Base-by-base conservation (phyloP, 78 protist genomes). In the Tieghemostelium lacteum region DNA sequence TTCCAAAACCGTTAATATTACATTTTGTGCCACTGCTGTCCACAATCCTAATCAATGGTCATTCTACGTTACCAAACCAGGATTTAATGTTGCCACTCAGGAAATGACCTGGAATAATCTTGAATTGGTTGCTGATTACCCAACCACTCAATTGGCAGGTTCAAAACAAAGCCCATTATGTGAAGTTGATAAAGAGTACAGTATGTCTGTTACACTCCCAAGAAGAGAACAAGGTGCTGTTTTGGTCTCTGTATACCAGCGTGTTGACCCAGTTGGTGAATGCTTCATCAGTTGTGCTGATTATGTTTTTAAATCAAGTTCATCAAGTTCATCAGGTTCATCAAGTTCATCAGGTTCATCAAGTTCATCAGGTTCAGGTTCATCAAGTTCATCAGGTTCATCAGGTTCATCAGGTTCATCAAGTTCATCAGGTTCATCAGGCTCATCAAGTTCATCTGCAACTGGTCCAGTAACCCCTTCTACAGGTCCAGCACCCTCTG, bases 11-110 rank as follows among this genome's bases (percentile, higher is more conserved):
- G n/a, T n/a, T n/a, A n/a, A n/a, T n/a, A n/a, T n/a, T n/a, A n/a
- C n/a, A n/a, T 83, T 50, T n/a, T 83, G 91, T 83, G 76, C 91
- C 8, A 83, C 91, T 4, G 91, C 91, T 0, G 39, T 54, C 29
- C 91, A 83, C 63, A 17, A 10, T 20, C 91, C 91, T 69, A 40
- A 37, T 29, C 60, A 40, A 8, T 83, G 77, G 77, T 76, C 66
- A 50, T 69, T 83, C 12, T 83, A 83, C 42, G 62, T 83, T 4
- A 60, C 72, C 14, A 83, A 83, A 39, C 36, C 66, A 42, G 91
- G 91, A 20, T 66, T 45, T 26, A 57, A 83, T n/a, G 36, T 52
- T 24, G 7, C 57, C 20, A 83, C 24, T 1, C 26, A 26, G 0
- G 22, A 60, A 28, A n/a, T 83, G 12, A 70, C 77, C 20, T 83